These are phyloP conservation scores for Solanum ossicruentum DNA, from an alignment of 257 asterid genomes.

Conservation along the genomic window DNA sequence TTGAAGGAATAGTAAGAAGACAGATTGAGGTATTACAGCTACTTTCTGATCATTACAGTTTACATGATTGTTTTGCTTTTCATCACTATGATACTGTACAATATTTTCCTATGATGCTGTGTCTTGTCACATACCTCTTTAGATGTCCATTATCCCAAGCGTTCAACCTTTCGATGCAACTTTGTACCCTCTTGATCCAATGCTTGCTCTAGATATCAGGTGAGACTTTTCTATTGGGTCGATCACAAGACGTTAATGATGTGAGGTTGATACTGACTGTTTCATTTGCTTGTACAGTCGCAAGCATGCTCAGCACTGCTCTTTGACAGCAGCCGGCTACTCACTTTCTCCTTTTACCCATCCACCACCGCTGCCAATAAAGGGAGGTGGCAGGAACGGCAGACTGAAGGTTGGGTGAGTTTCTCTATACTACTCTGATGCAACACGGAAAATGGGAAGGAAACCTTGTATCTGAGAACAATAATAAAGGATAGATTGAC, in stretches of 20 bases:
- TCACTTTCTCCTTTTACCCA: slow-evolving; percentile 76
- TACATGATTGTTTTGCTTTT: background rate
- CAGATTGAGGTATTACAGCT: slow-evolving; percentile 63
- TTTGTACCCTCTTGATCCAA: slow-evolving; percentile 93
- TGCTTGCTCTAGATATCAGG: slow-evolving; percentile 91
- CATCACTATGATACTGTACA: background rate
- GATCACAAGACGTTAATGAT: background rate
- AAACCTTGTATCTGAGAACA: too few species aligned
- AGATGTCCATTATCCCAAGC: slow-evolving; percentile 88
- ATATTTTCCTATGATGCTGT: background rate
- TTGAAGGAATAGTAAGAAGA: slow-evolving; percentile 78
- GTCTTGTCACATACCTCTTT: background rate
- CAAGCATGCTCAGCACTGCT: slow-evolving; percentile 85
- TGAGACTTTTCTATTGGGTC: background rate
- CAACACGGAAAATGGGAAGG: background rate
- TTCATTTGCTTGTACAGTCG: slow-evolving; percentile 29
- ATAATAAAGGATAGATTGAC: background rate
- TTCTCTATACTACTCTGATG: background rate
- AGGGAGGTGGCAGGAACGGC: slow-evolving; percentile 51
- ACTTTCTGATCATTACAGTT: background rate
- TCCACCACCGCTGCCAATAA: slow-evolving; percentile 62
- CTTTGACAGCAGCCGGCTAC: slow-evolving; percentile 74
- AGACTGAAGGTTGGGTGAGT: slow-evolving; percentile 80
- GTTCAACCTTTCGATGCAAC: slow-evolving; percentile 97
- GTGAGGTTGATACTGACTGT: background rate